Percentiles rank a stretch among this genome's conserved stretches.
Conservation (phyloP, 352 stramenopile species). For the Pythium grandisporangium region DNA sequence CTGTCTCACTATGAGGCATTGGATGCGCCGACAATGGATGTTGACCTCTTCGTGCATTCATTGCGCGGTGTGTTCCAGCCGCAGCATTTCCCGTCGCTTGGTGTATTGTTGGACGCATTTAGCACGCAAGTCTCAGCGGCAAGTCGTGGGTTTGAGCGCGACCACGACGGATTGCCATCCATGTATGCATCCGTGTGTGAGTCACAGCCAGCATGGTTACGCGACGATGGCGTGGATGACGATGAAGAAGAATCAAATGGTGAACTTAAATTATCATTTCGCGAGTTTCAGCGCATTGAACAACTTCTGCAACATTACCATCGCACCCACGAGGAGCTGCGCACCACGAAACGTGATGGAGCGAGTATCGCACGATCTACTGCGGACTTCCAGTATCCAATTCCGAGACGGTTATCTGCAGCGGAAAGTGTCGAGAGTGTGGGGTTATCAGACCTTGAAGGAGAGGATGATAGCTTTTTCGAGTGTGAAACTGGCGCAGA, state of each 20-base stretch:
- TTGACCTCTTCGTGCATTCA: conserved; percentile 78
- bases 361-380: conserved; percentile 1
- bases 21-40: conserved; percentile 61
- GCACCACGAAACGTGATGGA: conserved; percentile 12
- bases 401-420: conserved; percentile 43
- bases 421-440: conserved; percentile 76
- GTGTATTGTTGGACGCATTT: conserved; percentile 61
- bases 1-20: conserved; percentile 69
- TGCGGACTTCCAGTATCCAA: conserved; percentile 16
- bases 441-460: conserved; percentile 76
- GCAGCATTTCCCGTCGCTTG: conserved; percentile 71
- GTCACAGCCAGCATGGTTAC: conserved; percentile 43
- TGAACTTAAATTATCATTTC: conserved; percentile 54
- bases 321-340: conserved; percentile 60
- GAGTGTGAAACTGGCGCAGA: conserved; percentile 64
- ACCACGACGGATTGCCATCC: conserved; percentile 22
- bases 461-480: conserved; percentile 80
- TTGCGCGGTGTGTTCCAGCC: conserved; percentile 72
- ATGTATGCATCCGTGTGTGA: conserved; percentile 80
- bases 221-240: conserved; percentile 25
- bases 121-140: too few species aligned
- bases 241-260: conserved; percentile 7
- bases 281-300: conserved; percentile 82
- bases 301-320: conserved; percentile 74
- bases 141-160: conserved; percentile 2